Base-by-base conservation (phyloP, 805 yeast species). In the Teunomyces panamensis region DNA sequence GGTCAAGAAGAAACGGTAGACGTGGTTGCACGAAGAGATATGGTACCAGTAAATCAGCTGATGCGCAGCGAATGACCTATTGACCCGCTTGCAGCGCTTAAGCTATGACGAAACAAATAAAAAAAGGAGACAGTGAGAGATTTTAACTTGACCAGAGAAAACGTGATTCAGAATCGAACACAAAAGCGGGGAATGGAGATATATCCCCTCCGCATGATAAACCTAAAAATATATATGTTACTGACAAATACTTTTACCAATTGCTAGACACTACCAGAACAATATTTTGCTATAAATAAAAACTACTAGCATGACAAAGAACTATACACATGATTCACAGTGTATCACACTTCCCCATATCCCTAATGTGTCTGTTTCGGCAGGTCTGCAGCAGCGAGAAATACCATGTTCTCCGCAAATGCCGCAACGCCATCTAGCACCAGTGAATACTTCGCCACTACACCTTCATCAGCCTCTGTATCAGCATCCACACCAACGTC, bases 1-100 rank as follows among this genome's bases (percentile, higher is more conserved):
- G 29, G 41, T 49, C 24, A 47, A 47, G 44, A 39, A 30, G 36
- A 36, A 44, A 36, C 36, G 27, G 13, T 14, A 26, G 26, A 30
- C 24, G n/a, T 4, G n/a, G 2, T 30, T 30, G 33, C 9, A 6
- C 13, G 1, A 30, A 5, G 24, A 20, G 5, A 20, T 20, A 20
- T 20, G 24, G 24, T 20, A 20, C 24, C 24, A 5, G 6, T 20
- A 32, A 32, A 32, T 32, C 17, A 32, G 34, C 17, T 32, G 34
- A 32, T 16, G 24, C 6, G 24, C 5, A 5, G 6, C 6, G 24
- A 20, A 20, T 20, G 24, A 20, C 24, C 24, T 4, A 20, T 20
- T 20, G 24, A 20, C 24, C 6, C 24, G 24, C 24, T 20, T 20
- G 3, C 24, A 20, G 6, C 24, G 4, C 24, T 20, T 5, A 4